Base-by-base conservation (phyloP, 2,329 filamentous ascomycete genomes). In the Alternaria sp. region DNA sequence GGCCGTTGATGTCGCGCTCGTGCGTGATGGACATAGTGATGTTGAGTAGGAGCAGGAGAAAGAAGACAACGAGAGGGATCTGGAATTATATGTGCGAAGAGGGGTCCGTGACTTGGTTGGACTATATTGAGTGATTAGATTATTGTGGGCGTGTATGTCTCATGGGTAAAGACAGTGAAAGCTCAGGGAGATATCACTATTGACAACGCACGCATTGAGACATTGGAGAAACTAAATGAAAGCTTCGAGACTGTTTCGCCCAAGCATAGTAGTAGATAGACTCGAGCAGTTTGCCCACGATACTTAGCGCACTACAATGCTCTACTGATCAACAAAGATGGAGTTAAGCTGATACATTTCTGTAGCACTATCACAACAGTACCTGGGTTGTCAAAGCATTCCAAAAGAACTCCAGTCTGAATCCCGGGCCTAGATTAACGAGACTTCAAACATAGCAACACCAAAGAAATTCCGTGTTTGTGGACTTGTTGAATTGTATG, bases 1-100 rank as follows among this genome's bases (percentile, higher is more conserved):
- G 36, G n/a, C 32, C 22, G 12, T 53, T 39, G 5, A 63, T 48
- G 14, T 57, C 38, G 1, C 49, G 52, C 24, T 60, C 57, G n/a
- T 60, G 56, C 0, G 14, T 28, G 30, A 30, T n/a, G 30, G 41
- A 34, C 56, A 54, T 58, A 24, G 24, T 26, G 49, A 7, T 43
- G 38, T 41, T 41, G 38, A 22, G 18, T 18, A 22, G 18, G 38
- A 22, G 12, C 18, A 14, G 9, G 38, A 6, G 22, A 22, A 3
- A 41, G 38, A 22, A 41, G 38, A 1, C 5, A 22, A 12, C 14
- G 18, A 22, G 46, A n/a, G 12, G 12, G 8, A 2, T n/a, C 8
- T 36, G 20, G 32, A 2, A 5, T 14, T n/a, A 49, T n/a, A 8
- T 9, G 32, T 24, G 24, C 12, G 14, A 42, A 16, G 20, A 14